Evolutionary conservation across 129 eudicot species (phyloP), one percentile per base, ranked within the genome.

Genomic region (Kitagawia praeruptora): DNA sequence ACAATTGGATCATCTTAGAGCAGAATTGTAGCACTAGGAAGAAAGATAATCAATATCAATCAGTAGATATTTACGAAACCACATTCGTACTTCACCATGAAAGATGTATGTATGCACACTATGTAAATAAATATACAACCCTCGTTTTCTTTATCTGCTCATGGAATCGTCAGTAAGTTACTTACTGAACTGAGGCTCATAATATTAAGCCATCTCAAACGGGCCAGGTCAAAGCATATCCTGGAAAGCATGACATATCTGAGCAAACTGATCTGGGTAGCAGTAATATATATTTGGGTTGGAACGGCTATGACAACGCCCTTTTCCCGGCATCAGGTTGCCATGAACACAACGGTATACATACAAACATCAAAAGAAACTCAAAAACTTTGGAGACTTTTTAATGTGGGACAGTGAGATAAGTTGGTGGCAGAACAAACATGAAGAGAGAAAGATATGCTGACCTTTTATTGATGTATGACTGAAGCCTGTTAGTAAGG

Each of bases 401-500:
- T 18, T 3, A 38, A 70, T 23, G 8, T 5, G 28, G n/a, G 46
- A 21, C 21, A 41, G 28, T 37, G 49, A 71, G 49, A 38, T 2
- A 23, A 38, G 48, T 11, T 46, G 78, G 63, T 37, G 78, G 66
- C 13, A 44, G 44, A 44, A 44, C 41, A 44, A 15, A 46, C n/a
- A 18, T 44, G 54, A 75, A 63, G 44, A 6, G 37, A n/a, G 8
- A 34, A 46, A 78, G 37, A 27, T 77, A 15, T 9, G 28, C n/a
- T 78, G n/a, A 91, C 98, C 91, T 89, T 82, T 89, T 91, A 81
- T 88, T 88, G 81, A 94, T 88, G 79, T 89, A 86, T 27, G 97
- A 84, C 89, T 82, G 76, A 76, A 94, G 93, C 84, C 85, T 87
- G 85, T 94, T 91, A n/a, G 96, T 87, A 70, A 88, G 87, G 78